Evolutionary conservation across 2,329 filamentous ascomycete genomes (phyloP).

Genomic region (Trichocomaceae sp.): DNA sequence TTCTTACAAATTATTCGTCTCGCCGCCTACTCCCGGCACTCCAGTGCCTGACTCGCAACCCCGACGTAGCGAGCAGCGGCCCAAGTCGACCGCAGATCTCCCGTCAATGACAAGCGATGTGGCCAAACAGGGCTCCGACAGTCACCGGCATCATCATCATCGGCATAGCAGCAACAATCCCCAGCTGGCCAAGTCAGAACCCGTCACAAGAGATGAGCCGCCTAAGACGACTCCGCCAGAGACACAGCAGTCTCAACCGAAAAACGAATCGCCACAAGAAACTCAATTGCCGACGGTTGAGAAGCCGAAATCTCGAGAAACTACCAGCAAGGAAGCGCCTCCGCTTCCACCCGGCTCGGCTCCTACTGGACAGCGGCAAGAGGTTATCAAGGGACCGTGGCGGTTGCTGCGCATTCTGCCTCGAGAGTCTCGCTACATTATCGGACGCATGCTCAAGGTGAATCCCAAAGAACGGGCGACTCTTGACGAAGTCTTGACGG

Average conservation of each 20-base stretch:
- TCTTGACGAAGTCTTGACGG: constrained; percentile 77
- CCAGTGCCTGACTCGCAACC: constrained; percentile 37
- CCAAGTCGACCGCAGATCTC: constrained; percentile 33
- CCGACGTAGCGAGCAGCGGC: constrained; percentile 24
- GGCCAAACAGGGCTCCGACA: constrained; percentile 15
- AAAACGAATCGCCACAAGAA: constrained; percentile 17
- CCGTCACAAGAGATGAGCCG: constrained; percentile 17
- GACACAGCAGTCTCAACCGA: constrained; percentile 12
- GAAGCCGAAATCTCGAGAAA: constrained; percentile 26
- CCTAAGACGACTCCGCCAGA: constrained; percentile 9
- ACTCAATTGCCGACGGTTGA: constrained; percentile 11
- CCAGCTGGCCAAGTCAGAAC: constrained; percentile 13
- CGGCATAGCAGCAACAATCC: constrained; percentile 10
- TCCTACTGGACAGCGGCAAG: constrained; percentile 43
- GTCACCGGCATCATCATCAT: constrained; percentile 12
- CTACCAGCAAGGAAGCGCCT: constrained; percentile 36
- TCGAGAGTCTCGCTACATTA: constrained; percentile 80
- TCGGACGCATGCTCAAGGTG: constrained; percentile 86
- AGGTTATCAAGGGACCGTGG: constrained; percentile 88
- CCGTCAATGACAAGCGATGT: constrained; percentile 22
- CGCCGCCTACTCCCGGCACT: constrained; percentile 68
- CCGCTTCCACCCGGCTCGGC: constrained; percentile 24
- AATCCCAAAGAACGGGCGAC: constrained; percentile 76
- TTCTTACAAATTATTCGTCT: constrained; percentile 87
- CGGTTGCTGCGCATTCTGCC: constrained; percentile 79